A percentile compares a stretch with the other conserved stretches of the same genome.
phyloP scores from a whole-genome alignment of 371 early-diverging fungal species.

The Quaeritorhiza haematococci region DNA sequence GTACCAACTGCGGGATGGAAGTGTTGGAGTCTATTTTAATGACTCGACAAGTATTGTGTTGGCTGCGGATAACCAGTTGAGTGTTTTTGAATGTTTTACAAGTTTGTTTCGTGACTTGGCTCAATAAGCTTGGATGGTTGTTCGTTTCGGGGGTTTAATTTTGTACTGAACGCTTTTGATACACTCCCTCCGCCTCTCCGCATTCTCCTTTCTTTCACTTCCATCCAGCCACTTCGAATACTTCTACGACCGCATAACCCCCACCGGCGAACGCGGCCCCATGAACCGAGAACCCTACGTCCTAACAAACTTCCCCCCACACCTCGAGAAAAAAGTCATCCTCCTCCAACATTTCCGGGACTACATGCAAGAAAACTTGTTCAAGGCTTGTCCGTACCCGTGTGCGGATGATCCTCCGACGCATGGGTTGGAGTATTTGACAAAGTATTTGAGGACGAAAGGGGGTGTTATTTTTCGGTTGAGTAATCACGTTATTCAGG shows the following conservation, averaged over 20 bases:
- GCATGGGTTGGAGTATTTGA: conserved; percentile 48
- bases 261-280: neutral
- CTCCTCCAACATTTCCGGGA: conserved; percentile 57
- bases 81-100: no score
- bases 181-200: neutral
- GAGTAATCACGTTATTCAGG: conserved; percentile 69
- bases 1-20: conserved; percentile 74
- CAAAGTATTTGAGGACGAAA: conserved; percentile 61
- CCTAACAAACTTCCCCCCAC: conserved; percentile 39
- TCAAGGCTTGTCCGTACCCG: conserved; percentile 11
- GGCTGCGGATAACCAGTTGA: conserved; percentile 50
- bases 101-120: no score
- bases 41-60: conserved; percentile 68
- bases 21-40: conserved; percentile 77
- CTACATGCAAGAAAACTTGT: conserved; percentile 62
- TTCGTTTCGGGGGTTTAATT: no score
- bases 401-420: conserved; percentile 13
- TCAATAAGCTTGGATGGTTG: no score
- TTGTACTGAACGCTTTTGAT: no score
- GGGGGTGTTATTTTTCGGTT: conserved; percentile 70
- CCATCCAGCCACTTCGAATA: conserved; percentile 47
- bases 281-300: conserved; percentile 42
- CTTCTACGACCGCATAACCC: conserved; percentile 33
- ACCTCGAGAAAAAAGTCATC: conserved; percentile 62
- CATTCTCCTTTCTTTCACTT: neutral